A percentile compares a stretch with the other conserved stretches of the same genome.
phyloP scores from a whole-genome alignment of 2,329 filamentous ascomycete genomes.

The Pseudocercospora musae region DNA sequence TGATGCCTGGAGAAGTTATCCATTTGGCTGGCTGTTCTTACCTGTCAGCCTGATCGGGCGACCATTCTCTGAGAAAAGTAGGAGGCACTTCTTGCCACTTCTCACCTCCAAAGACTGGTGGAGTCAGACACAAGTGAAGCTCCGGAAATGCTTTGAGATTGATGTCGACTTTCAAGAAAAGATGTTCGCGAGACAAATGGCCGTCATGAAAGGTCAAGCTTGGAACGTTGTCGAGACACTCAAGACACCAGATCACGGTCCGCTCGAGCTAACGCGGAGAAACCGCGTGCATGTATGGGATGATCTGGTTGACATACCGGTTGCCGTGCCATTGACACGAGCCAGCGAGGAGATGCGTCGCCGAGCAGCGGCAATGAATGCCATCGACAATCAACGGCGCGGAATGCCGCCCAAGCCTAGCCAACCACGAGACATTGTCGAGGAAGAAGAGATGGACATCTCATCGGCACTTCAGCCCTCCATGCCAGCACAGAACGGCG shows the following conservation, averaged over 20 bases:
- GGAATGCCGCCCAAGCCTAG: background rate
- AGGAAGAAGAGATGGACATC: slow-evolving; percentile 77
- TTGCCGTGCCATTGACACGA: slow-evolving; percentile 83
- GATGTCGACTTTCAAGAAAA: slow-evolving; percentile 96
- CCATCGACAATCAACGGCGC: slow-evolving; percentile 10
- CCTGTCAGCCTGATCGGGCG: slow-evolving; percentile 94
- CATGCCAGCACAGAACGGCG: slow-evolving; percentile 50
- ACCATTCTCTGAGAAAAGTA: slow-evolving; percentile 89
- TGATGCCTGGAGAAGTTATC: slow-evolving; percentile 87
- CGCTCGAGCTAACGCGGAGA: slow-evolving; percentile 84
- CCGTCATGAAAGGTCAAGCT: slow-evolving; percentile 98
- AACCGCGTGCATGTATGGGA: slow-evolving; percentile 97
- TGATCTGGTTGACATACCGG: slow-evolving; percentile 90
- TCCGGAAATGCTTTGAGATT: slow-evolving; percentile 83
- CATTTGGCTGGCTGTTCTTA: slow-evolving; percentile 97
- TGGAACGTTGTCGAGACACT: slow-evolving; percentile 99
- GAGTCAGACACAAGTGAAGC: slow-evolving; percentile 84
- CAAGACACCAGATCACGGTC: slow-evolving; percentile 87
- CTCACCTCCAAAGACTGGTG: slow-evolving; percentile 95
- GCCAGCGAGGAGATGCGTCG: slow-evolving; percentile 81
- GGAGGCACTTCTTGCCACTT: slow-evolving; percentile 92
- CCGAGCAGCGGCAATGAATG: slow-evolving; percentile 40
- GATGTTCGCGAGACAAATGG: slow-evolving; percentile 98
- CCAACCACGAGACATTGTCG: slow-evolving; percentile 20
- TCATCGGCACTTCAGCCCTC: slow-evolving; percentile 63